phyloP scores from a whole-genome alignment of 768 basidiomycete species.

The Tulasnella sp. region DNA sequence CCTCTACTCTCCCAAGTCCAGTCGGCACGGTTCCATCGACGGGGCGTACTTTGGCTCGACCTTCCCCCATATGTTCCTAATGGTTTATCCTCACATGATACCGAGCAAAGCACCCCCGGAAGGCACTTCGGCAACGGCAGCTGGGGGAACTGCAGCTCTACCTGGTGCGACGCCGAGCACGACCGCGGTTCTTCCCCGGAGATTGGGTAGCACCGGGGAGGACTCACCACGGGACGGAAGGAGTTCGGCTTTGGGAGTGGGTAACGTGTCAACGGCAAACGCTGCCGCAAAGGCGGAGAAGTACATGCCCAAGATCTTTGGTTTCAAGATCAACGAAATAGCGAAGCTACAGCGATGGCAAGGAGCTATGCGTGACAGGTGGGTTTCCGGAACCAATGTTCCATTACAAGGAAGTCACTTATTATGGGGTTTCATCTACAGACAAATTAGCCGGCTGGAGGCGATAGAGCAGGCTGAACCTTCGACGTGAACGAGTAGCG shows the following conservation, averaged over 20 bases:
- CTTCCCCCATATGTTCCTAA: conserved; percentile 94
- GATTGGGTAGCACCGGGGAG: conserved; percentile 40
- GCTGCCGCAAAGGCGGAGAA: conserved; percentile 87
- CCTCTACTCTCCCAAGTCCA: conserved; percentile 96
- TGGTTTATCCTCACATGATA: conserved; percentile 92
- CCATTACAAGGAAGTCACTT: neutral
- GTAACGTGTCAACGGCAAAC: conserved; percentile 72
- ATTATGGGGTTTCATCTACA: neutral
- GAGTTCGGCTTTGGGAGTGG: conserved; percentile 52
- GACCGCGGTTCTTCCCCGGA: neutral
- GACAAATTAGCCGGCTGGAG: conserved; percentile 30
- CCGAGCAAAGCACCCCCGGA: conserved; percentile 61
- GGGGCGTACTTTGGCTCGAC: conserved; percentile 99
- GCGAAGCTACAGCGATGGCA: conserved; percentile 96
- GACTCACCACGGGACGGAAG: conserved; percentile 55
- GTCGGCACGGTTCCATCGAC: conserved; percentile 94
- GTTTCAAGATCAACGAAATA: conserved; percentile 92
- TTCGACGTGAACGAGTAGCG: neutral
- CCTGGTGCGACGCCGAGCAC: conserved; percentile 38
- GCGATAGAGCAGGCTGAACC: conserved; percentile 26
- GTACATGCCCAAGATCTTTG: conserved; percentile 91
- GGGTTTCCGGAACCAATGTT: conserved; percentile 36
- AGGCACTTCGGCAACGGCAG: conserved; percentile 17
- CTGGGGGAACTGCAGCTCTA: neutral
- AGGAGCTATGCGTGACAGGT: conserved; percentile 86